A percentile compares a stretch with the other conserved stretches of the same genome.
Evolutionary conservation across 2,329 filamentous ascomycete genomes (phyloP).

Genomic region (Coniochaeta sp.): DNA sequence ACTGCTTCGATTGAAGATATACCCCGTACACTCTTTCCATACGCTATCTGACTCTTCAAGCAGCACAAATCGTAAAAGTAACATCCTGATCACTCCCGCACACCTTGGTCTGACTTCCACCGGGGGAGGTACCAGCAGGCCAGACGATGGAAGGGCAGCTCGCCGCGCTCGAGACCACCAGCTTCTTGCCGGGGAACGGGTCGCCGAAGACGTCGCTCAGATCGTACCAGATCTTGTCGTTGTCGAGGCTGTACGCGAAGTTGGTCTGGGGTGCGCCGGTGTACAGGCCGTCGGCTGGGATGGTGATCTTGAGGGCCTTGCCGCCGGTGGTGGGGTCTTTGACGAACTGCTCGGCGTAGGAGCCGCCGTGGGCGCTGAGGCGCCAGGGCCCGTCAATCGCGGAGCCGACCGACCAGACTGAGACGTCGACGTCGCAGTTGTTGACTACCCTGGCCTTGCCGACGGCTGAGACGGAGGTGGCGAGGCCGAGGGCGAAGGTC

Average conservation of each 20-base stretch:
- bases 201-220: conserved; percentile 32
- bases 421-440: conserved; percentile 25
- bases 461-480: conserved; percentile 16
- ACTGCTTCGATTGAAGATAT: background rate
- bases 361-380: conserved; percentile 17
- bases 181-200: conserved; percentile 23
- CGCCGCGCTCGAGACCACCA: conserved; percentile 20
- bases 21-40: background rate
- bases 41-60: background rate
- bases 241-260: conserved; percentile 30
- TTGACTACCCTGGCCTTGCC: conserved; percentile 28
- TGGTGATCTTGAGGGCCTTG: conserved; percentile 29
- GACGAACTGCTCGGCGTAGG: conserved; percentile 24
- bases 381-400: conserved; percentile 16
- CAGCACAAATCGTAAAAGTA: conserved; percentile 26
- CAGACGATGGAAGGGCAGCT: conserved; percentile 28
- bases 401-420: conserved; percentile 30
- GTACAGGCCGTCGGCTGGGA: conserved; percentile 25
- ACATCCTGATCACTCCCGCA: conserved; percentile 24
- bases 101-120: conserved; percentile 28
- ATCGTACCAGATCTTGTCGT: conserved; percentile 28
- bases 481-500: conserved; percentile 16
- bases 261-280: conserved; percentile 30
- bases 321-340: conserved; percentile 29
- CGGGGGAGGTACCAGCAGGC: conserved; percentile 23